Conservation (phyloP, 2,329 filamentous ascomycete species). For the Graphilbum sp. region DNA sequence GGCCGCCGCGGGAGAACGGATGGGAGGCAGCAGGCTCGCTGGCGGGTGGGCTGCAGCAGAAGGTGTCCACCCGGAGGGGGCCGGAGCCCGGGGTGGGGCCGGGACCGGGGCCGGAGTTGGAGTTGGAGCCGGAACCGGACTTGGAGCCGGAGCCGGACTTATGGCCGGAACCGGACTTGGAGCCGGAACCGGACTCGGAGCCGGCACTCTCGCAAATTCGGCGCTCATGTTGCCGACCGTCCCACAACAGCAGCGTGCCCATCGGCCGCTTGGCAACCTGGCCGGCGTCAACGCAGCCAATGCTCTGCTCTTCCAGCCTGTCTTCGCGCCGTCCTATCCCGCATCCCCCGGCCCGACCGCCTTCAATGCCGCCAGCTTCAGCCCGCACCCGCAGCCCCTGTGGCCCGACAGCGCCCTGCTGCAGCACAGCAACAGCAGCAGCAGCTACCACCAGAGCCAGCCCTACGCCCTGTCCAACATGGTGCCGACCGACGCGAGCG, state of each 20-base stretch:
- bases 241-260: not conserved
- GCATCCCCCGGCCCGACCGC: slow-evolving; percentile 20
- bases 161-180: not conserved
- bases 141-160: not conserved
- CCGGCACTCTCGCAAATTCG: not conserved
- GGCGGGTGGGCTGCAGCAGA: not conserved
- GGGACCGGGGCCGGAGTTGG: not conserved
- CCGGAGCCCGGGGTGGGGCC: not conserved
- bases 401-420: slow-evolving; percentile 20
- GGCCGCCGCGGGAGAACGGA: too few relatives aligned
- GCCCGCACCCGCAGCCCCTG: slow-evolving; percentile 18
- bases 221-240: not conserved
- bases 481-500: slow-evolving; percentile 1
- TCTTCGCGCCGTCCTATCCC: slow-evolving; percentile 17
- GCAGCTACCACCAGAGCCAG: slow-evolving; percentile 17
- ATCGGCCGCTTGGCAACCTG: slow-evolving; percentile 1
- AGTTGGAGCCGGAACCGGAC: not conserved
- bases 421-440: too few relatives aligned
- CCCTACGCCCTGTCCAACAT: slow-evolving; percentile 13
- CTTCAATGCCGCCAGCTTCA: slow-evolving; percentile 22
- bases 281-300: slow-evolving; percentile 3
- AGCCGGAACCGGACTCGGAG: not conserved
- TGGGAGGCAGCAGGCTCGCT: too few relatives aligned
- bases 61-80: too few relatives aligned
- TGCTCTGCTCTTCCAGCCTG: slow-evolving; percentile 11